phyloP scores from a whole-genome alignment of 2,329 filamentous ascomycete species.

The Niveomyces coronatus region DNA sequence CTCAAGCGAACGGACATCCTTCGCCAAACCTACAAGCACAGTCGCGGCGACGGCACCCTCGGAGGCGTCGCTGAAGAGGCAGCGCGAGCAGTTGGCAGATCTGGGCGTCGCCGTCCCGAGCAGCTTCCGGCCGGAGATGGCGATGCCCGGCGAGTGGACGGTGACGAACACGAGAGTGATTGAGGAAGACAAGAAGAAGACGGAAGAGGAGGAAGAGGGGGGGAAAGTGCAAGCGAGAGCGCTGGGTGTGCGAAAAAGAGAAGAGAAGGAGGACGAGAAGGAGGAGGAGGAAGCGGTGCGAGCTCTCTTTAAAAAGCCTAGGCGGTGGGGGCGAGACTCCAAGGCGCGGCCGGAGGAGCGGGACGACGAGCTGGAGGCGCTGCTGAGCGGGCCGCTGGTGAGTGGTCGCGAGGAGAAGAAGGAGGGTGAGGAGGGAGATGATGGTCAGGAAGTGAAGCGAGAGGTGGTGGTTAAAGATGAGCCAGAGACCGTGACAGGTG shows the following conservation, averaged over 20 bases:
- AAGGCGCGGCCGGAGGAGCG: constrained; percentile 37
- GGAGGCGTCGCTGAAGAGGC: constrained; percentile 63
- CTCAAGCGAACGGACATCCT: constrained; percentile 29
- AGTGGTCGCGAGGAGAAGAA: constrained; percentile 19
- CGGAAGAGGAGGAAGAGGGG: constrained; percentile 29
- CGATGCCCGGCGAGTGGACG: constrained; percentile 83
- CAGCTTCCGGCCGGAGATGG: constrained; percentile 68
- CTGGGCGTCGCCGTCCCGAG: constrained; percentile 80
- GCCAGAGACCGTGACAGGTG: constrained; percentile 16
- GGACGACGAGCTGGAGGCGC: constrained; percentile 50
- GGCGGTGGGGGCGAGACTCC: constrained; percentile 42
- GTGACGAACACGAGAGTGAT: constrained; percentile 54
- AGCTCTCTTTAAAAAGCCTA: constrained; percentile 49
- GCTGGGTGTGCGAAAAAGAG: constrained; percentile 52
- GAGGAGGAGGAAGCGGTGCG: constrained; percentile 51
- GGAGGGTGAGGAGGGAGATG: constrained; percentile 16
- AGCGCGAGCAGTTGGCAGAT: constrained; percentile 78
- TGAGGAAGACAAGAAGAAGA: constrained; percentile 30
- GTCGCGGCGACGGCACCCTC: constrained; percentile 23
- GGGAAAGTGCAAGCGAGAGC: constrained; percentile 36
- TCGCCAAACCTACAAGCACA: no score
- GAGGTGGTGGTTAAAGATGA: constrained; percentile 29
- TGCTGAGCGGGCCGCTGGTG: constrained; percentile 34
- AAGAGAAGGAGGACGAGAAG: constrained; percentile 47
- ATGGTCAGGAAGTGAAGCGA: constrained; percentile 14